Evolutionary conservation across 208 protist genomes (phyloP), one percentile per base, ranked within the genome.

Genomic region (Eutreptiella sp.): DNA sequence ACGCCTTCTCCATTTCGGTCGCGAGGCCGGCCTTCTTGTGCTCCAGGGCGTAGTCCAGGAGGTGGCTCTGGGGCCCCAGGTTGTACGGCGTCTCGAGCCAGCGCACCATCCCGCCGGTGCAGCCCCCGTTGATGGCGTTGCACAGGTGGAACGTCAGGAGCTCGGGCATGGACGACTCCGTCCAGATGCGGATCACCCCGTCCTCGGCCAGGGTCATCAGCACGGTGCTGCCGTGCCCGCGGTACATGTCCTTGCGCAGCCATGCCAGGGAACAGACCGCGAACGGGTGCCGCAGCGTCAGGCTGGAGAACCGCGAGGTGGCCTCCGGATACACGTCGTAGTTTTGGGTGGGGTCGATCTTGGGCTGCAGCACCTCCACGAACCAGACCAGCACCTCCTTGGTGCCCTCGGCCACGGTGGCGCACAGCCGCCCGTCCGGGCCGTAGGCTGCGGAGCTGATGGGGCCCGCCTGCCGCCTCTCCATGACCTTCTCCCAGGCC

Each of bases 71-170:
- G 5, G 50, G 50, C 19, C 31, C 24, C 4, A 14, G 32, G 14
- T 58, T 41, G 14, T 42, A 4, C 11, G 52, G 23, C 24, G 21
- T 58, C 3, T 58, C 33, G 4, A 58, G 16, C 52, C 52, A 58
- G 34, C 46, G 52, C 14, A 42, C 52, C 21, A 52, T n/a, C 3
- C 24, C 14, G 34, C 19, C 3, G n/a, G 29, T 29, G 34, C 36
- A 7, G 14, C 36, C 46, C 5, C 29, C 9, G 16, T 23, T 26
- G 11, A 11, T 42, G 14, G 48, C 26, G 31, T 46, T 32, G 24
- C 33, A 42, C 23, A 58, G 29, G 26, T 42, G 26, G n/a, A 58
- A 58, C 1, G 11, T 16, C 36, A 58, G 27, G 4, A 47, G 39
- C 26, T 58, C 52, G 24, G 0, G 45, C 11, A 47, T 29, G 3